A percentile compares a stretch with the other conserved stretches of the same genome.
Evolutionary conservation across 768 basidiomycete genomes (phyloP).

Genomic region (Boletus rubescentipes): DNA sequence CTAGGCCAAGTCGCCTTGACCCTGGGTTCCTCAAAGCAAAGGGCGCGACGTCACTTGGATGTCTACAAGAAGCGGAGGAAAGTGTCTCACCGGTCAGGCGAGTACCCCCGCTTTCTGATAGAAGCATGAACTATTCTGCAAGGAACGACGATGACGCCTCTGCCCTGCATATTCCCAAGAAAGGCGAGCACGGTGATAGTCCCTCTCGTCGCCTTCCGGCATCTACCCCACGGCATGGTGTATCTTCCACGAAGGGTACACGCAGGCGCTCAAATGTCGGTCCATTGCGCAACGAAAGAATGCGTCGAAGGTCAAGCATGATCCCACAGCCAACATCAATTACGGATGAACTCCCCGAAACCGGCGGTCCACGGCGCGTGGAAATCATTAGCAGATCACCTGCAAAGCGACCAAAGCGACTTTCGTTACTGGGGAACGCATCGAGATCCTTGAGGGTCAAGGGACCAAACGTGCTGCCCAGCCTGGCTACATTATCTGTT

Average conservation of each 20-base stretch:
- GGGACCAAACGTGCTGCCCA: slow-evolving; percentile 32
- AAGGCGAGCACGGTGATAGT: slow-evolving; percentile 38
- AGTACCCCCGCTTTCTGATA: slow-evolving; percentile 55
- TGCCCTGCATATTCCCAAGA: slow-evolving; percentile 35
- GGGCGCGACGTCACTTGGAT: slow-evolving; percentile 50
- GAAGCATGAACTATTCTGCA: slow-evolving; percentile 55
- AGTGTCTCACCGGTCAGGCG: slow-evolving; percentile 35
- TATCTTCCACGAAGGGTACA: slow-evolving; percentile 36
- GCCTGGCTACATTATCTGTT: slow-evolving; percentile 30
- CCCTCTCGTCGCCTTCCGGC: slow-evolving; percentile 50
- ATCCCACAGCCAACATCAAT: slow-evolving; percentile 67
- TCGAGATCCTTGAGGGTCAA: slow-evolving; percentile 37
- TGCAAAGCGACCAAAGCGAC: slow-evolving; percentile 56
- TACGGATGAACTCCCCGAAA: slow-evolving; percentile 36
- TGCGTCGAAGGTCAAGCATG: slow-evolving; percentile 73
- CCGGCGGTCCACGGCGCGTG: slow-evolving; percentile 40
- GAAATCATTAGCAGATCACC: slow-evolving; percentile 48
- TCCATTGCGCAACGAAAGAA: slow-evolving; percentile 70
- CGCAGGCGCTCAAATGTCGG: slow-evolving; percentile 76
- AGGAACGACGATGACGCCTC: slow-evolving; percentile 24
- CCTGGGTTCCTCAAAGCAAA: slow-evolving; percentile 62
- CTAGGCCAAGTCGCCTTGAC: slow-evolving; percentile 68
- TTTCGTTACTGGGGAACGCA: slow-evolving; percentile 48
- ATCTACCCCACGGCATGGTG: slow-evolving; percentile 41
- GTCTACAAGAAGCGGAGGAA: slow-evolving; percentile 76